Percentiles rank a stretch among this genome's conserved stretches.
These are phyloP conservation scores for Cynanchum wilfordii DNA, from an alignment of 257 asterid species.

Conservation along the genomic window DNA sequence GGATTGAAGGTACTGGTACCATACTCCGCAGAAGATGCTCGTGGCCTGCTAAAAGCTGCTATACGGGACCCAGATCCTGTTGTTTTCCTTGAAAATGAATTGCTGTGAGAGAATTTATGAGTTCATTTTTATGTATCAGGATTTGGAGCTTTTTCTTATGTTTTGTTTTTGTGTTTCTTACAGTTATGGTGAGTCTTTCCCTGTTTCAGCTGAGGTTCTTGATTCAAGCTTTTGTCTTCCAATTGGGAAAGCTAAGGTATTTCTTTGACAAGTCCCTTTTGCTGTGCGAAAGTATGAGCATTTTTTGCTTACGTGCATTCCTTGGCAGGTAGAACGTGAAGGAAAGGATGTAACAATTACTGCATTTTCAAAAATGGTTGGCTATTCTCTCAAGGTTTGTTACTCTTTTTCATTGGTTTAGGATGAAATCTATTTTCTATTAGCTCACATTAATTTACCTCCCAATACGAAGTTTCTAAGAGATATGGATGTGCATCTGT, in stretches of 20 bases:
- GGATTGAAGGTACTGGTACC: constrained; percentile 44
- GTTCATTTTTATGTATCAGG: not conserved
- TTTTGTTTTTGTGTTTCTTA: not conserved
- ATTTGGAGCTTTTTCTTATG: not conserved
- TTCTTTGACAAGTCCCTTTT: not conserved
- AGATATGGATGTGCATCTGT: not conserved
- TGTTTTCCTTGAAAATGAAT: constrained; percentile 50
- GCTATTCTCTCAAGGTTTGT: constrained; percentile 47
- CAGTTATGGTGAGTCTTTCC: constrained; percentile 48
- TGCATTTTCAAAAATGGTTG: constrained; percentile 48
- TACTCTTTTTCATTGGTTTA: not conserved
- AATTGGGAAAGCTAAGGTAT: constrained; percentile 49
- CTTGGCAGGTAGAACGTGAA: constrained; percentile 32
- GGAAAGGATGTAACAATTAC: constrained; percentile 43
- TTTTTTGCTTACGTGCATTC: not conserved
- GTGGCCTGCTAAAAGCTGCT: constrained; percentile 49
- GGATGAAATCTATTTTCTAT: not conserved
- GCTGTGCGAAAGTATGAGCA: not conserved
- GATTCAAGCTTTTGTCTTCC: constrained; percentile 44
- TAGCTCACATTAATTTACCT: not conserved
- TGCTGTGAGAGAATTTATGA: constrained; percentile 25
- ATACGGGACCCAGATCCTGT: constrained; percentile 54
- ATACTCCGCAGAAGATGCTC: constrained; percentile 46
- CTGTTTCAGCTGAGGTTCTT: constrained; percentile 36
- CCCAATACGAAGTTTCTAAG: not conserved